These are phyloP conservation scores for Scheffersomyces spartinae DNA, from an alignment of 805 yeast species.

Conservation along the genomic window DNA sequence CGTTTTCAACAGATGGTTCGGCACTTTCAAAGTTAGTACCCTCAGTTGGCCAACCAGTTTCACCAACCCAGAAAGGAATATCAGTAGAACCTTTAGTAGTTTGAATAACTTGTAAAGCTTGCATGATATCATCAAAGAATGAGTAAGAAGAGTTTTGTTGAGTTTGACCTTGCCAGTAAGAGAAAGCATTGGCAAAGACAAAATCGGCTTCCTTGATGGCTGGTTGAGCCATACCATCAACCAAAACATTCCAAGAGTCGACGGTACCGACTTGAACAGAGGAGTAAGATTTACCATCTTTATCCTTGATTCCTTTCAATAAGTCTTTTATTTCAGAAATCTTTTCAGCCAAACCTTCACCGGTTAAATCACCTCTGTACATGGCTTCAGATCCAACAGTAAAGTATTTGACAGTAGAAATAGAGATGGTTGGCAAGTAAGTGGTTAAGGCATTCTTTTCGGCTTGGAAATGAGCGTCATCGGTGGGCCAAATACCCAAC, in stretches of 20 bases:
- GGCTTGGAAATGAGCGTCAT: conserved; percentile 59
- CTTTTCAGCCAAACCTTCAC: conserved; percentile 55
- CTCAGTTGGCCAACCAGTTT: conserved; percentile 93
- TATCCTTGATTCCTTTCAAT: conserved; percentile 54
- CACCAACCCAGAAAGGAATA: conserved; percentile 90
- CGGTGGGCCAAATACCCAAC: conserved; percentile 92
- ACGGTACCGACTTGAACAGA: conserved; percentile 80
- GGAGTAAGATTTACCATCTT: conserved; percentile 67
- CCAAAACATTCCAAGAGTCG: conserved; percentile 90
- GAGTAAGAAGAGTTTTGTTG: conserved; percentile 76
- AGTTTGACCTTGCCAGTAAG: conserved; percentile 98
- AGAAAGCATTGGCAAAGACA: conserved; percentile 89
- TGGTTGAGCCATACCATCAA: conserved; percentile 60
- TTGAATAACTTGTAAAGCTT: conserved; percentile 85
- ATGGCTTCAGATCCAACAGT: conserved; percentile 94
- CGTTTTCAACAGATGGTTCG: conserved; percentile 61
- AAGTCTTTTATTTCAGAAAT: conserved; percentile 53
- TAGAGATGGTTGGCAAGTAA: conserved; percentile 65
- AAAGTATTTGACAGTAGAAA: conserved; percentile 59
- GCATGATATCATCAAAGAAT: conserved; percentile 95
- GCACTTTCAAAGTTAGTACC: conserved; percentile 66
- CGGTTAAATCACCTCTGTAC: conserved; percentile 80
- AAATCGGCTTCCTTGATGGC: conserved; percentile 77
- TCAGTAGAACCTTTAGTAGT: conserved; percentile 77
- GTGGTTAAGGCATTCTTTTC: conserved; percentile 63